Base-by-base conservation (phyloP, 257 asterid genomes). In the Plantago ovata region DNA sequence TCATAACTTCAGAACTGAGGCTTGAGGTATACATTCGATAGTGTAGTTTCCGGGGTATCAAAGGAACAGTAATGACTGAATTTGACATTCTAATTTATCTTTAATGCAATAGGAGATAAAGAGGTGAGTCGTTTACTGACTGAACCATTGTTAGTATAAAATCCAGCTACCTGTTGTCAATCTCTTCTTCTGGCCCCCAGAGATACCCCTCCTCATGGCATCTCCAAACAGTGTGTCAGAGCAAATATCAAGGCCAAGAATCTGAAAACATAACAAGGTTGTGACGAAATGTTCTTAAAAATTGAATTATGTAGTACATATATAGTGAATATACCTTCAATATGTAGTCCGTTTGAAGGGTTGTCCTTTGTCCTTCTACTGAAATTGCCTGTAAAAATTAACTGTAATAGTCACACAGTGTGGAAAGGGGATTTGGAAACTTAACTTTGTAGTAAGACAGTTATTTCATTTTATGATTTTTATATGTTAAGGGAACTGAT, bases 161-260 rank as follows among this genome's bases (percentile, higher is more conserved):
- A 28, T 28, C 36, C 36, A 39, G 54, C 14, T 48, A 73, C 83
- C 83, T 60, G 79, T 65, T 38, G 86, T 77, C 38, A 80, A 62
- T 49, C 86, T 68, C 57, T 77, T 76, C 74, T 72, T 71, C 43
- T 77, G 75, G 20, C 83, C 83, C n/a, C 79, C 86, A 58, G 83
- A 80, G 52, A 80, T 74, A 36, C 83, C 86, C 42, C 75, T 66
- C 51, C 73, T 68, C 86, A 76, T 71, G 21, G 60, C 78, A 39
- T 80, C 83, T 46, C 86, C 86, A 20, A 68, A 58, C 2, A 77
- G 51, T 4, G 77, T 80, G 58, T 80, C 81, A 3, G 75, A 72
- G 16, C 81, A 71, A 23, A 65, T 63, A n/a, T 74, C 83, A 40
- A 80, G 77, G 23, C 83, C 83, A 51, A 76, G 77, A 56, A 76